phyloP scores from a whole-genome alignment of 345 rosid genomes.

The Erysimum cheiranthoides region DNA sequence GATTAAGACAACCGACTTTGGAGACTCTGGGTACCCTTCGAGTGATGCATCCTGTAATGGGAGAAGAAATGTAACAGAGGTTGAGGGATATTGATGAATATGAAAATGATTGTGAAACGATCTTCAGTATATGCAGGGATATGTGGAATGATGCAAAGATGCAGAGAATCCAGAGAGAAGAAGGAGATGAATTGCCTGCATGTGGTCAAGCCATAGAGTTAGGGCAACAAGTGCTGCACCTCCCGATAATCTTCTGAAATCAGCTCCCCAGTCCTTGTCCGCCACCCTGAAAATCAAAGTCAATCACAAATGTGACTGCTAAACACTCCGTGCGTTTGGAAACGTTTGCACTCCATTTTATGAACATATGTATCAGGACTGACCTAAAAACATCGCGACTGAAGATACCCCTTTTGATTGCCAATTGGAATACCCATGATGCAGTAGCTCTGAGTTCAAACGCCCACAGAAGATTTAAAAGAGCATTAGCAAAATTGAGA shows the following conservation, averaged over 20 bases:
- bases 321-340: neutral
- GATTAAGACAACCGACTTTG: conserved; percentile 88
- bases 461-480: conserved; percentile 90
- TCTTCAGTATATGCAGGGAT: conserved; percentile 8
- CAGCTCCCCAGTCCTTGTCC: conserved; percentile 97
- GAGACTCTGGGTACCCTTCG: conserved; percentile 86
- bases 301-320: conserved; percentile 14
- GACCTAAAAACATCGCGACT: conserved; percentile 80
- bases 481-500: conserved; percentile 84
- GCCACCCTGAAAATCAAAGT: conserved; percentile 70
- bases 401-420: conserved; percentile 77
- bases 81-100: conserved; percentile 9
- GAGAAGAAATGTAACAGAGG: conserved; percentile 20
- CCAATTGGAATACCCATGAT: conserved; percentile 86
- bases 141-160: neutral
- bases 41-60: conserved; percentile 83
- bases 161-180: conserved; percentile 18
- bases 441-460: conserved; percentile 94
- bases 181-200: conserved; percentile 71
- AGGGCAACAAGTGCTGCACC: conserved; percentile 97
- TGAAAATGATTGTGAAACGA: conserved; percentile 18
- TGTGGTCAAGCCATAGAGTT: conserved; percentile 91
- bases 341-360: conserved; percentile 13
- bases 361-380: conserved; percentile 19
- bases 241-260: conserved; percentile 88